Conservation (phyloP, 176 grass and related monocot genomes). For the Aegilops tauschii region DNA sequence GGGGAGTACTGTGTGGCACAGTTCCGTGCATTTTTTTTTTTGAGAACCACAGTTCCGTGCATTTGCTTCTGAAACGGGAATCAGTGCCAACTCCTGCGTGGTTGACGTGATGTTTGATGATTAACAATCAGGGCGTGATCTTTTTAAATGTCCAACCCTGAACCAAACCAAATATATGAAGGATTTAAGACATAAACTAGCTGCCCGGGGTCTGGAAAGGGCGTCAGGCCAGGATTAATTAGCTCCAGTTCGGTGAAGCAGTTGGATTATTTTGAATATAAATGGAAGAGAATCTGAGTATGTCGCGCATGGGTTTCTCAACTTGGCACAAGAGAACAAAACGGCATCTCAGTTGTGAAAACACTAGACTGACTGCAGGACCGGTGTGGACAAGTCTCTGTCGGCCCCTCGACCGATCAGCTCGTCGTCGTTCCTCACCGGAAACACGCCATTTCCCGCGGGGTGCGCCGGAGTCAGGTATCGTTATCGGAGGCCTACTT, state of each 20-base stretch:
- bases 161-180: not conserved
- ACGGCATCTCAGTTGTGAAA: constrained; percentile 28
- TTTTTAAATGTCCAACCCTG: not conserved
- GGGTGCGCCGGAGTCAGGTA: not conserved
- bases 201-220: not conserved
- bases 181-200: not conserved
- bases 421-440: constrained; percentile 18
- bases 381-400: not conserved
- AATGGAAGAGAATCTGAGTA: not conserved
- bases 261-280: not conserved
- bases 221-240: constrained; percentile 4
- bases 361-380: constrained; percentile 5
- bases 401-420: not conserved
- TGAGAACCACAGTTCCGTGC: not conserved
- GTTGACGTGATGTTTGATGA: not conserved
- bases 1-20: not conserved
- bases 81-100: not conserved
- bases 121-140: too few relatives aligned
- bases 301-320: not conserved
- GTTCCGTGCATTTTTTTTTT: not conserved
- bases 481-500: not conserved
- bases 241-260: not conserved
- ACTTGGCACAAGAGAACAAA: not conserved
- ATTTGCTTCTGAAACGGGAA: not conserved
- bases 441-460: not conserved